Evolutionary conservation across 768 basidiomycete genomes (phyloP), one percentile per base, ranked within the genome.

Genomic region (Galerina marginata): DNA sequence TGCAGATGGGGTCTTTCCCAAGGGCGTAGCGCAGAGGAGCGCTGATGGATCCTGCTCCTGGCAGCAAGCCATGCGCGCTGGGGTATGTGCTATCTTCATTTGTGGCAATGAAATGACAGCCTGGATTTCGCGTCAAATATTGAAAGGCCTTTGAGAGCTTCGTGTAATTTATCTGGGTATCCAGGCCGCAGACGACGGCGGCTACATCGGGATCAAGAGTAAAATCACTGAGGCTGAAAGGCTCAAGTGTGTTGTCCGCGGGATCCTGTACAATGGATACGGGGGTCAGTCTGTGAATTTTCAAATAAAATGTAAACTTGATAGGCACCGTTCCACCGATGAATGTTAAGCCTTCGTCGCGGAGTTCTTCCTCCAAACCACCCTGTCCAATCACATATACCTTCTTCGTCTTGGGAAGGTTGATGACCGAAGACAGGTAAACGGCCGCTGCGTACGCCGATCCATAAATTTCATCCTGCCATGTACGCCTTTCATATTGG

Each of bases 11-110:
- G 60, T 86, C 83, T 58, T 79, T 82, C 38, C 86, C 87, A 40
- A 89, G 77, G 1, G 92, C 88, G 69, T 79, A 91, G 14, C 88
- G 81, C 51, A 99, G 79, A 4, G 95, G 91, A 0, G 94, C 92
- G 54, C 89, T 90, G 63, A 98, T 79, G 1, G 92, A 78, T 7
- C 96, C 96, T 4, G 91, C 86, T 61, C 95, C 96, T 26, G 95
- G 96, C 54, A 95, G 85, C 9, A 92, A 75, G 4, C 85, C 81
- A 56, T 87, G 84, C 44, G 83, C 79, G 66, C 81, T 83, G 5
- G 96, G 97, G 78, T 86, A 99, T 12, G 95, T 98, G 64, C 92
- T 90, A 70, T 99, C 96, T 54, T 89, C 89, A 71, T 98, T 98
- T 3, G 96, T 98, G 39, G 86, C 89, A 60, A 99, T 84, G 75